These are phyloP conservation scores for Penicillium subrubescens DNA, from an alignment of 495 filamentous ascomycete genomes.

Conservation along the genomic window DNA sequence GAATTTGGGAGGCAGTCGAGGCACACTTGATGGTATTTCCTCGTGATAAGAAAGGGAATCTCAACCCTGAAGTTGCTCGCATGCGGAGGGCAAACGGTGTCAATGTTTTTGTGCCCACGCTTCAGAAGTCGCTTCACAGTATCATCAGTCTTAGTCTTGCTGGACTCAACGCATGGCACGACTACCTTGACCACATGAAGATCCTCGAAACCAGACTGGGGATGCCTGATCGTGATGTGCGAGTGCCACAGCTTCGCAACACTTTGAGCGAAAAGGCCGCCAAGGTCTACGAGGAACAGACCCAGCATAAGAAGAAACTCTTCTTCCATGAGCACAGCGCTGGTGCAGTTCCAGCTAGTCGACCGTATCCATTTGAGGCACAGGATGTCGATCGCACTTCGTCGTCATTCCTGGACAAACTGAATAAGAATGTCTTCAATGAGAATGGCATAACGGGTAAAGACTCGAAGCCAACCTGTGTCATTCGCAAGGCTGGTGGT, in stretches of 20 bases:
- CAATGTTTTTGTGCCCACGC: slow-evolving; percentile 26
- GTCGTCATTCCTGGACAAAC: slow-evolving; percentile 6
- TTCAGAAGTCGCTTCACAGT: slow-evolving; percentile 28
- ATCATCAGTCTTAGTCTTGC: slow-evolving; percentile 33
- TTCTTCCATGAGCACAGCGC: slow-evolving; percentile 25
- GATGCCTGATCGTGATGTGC: slow-evolving; percentile 17
- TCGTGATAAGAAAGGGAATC: background rate
- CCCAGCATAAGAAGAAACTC: slow-evolving; percentile 5
- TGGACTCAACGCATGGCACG: slow-evolving; percentile 32
- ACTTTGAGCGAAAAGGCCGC: background rate
- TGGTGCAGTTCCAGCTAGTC: slow-evolving; percentile 19
- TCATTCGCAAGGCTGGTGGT: too few species aligned
- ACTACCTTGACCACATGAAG: slow-evolving; percentile 21
- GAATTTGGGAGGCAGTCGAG: slow-evolving; percentile 36
- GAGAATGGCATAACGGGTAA: background rate
- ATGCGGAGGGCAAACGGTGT: slow-evolving; percentile 28
- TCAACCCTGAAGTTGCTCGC: slow-evolving; percentile 10
- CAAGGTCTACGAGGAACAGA: slow-evolving; percentile 2
- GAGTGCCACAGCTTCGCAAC: slow-evolving; percentile 16
- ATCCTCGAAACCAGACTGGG: slow-evolving; percentile 14
- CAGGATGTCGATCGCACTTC: slow-evolving; percentile 21
- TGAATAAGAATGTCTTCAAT: slow-evolving; percentile 22
- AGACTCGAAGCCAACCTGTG: background rate
- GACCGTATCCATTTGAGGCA: slow-evolving; percentile 31
- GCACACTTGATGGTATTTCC: slow-evolving; percentile 29